phyloP scores from a whole-genome alignment of 108 stramenopile species.

The Nitzschia sp. region DNA sequence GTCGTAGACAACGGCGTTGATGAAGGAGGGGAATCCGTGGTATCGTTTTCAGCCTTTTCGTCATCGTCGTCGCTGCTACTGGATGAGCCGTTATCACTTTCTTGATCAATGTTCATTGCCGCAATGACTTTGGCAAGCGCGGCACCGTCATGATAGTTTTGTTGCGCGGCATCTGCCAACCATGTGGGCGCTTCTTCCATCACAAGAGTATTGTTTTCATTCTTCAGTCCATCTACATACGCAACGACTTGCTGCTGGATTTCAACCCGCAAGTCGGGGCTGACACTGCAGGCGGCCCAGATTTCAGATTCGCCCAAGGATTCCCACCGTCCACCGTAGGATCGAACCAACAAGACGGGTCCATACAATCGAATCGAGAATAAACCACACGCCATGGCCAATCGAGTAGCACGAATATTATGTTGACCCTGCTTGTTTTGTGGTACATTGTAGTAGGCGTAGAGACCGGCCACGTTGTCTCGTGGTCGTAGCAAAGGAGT shows the following conservation, averaged over 20 bases:
- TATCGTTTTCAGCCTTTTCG: constrained; percentile 21
- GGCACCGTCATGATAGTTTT: constrained; percentile 78
- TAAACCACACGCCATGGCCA: constrained; percentile 85
- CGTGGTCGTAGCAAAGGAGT: constrained; percentile 33
- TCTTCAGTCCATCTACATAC: not conserved
- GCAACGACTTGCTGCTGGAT: constrained; percentile 17
- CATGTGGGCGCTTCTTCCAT: constrained; percentile 39
- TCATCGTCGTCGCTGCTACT: constrained; percentile 25
- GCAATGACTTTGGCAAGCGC: constrained; percentile 43
- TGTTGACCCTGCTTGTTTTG: not conserved
- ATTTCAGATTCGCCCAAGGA: constrained; percentile 30
- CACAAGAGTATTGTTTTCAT: not conserved
- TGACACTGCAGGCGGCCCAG: constrained; percentile 30
- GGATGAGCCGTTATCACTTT: constrained; percentile 18
- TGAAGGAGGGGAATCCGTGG: not conserved
- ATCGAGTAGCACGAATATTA: constrained; percentile 74
- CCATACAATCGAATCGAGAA: constrained; percentile 60
- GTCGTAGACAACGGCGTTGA: not conserved
- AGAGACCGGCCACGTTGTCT: constrained; percentile 32
- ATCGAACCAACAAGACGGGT: constrained; percentile 54
- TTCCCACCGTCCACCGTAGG: constrained; percentile 28
- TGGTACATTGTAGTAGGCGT: constrained; percentile 31
- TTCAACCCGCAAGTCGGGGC: constrained; percentile 61
- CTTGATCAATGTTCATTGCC: constrained; percentile 52
- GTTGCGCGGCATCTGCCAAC: constrained; percentile 64